Percentiles rank a stretch among this genome's conserved stretches.
phyloP scores from a whole-genome alignment of 2,329 filamentous ascomycete species.

The Sphaerulina vaccinii region DNA sequence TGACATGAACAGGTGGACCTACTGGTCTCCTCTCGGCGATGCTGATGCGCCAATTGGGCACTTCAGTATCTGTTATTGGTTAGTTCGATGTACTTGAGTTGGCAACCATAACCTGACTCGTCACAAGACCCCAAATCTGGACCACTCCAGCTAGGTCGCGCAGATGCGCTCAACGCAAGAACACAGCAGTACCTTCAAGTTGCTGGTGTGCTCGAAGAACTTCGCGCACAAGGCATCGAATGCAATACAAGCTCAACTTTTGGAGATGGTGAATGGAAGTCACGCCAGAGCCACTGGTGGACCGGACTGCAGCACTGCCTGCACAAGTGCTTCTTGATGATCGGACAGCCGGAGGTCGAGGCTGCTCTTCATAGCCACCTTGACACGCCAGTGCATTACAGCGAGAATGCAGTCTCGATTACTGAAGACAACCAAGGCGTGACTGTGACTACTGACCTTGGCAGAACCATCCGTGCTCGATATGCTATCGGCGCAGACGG shows the following conservation, averaged over 20 bases:
- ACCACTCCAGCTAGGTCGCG: constrained; percentile 9
- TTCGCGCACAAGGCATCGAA: constrained; percentile 10
- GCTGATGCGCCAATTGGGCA: constrained; percentile 6
- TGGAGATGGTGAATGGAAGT: constrained; percentile 9
- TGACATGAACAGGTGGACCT: constrained; percentile 5
- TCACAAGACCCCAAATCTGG: constrained; percentile 10
- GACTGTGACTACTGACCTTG: constrained; percentile 4
- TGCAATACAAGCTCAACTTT: constrained; percentile 17
- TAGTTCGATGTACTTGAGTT: not conserved
- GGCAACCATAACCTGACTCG: not conserved
- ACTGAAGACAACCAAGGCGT: constrained; percentile 8
- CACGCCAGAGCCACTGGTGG: constrained; percentile 13
- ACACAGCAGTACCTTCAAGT: constrained; percentile 16
- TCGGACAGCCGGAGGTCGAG: constrained; percentile 15
- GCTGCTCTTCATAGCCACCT: constrained; percentile 2
- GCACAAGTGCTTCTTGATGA: constrained; percentile 16
- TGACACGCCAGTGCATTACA: constrained; percentile 8
- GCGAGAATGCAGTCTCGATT: constrained; percentile 8
- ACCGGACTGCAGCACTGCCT: constrained; percentile 14
- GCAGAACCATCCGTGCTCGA: constrained; percentile 5
- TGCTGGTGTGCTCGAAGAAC: constrained; percentile 8
- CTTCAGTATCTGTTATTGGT: constrained; percentile 10
- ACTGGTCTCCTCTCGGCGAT: constrained; percentile 10
- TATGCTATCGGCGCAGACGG: constrained; percentile 17
- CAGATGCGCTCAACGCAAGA: constrained; percentile 14